Evolutionary conservation across 805 yeast species (phyloP), one percentile per base, ranked within the genome.

Genomic region (Saturnispora quitensis): DNA sequence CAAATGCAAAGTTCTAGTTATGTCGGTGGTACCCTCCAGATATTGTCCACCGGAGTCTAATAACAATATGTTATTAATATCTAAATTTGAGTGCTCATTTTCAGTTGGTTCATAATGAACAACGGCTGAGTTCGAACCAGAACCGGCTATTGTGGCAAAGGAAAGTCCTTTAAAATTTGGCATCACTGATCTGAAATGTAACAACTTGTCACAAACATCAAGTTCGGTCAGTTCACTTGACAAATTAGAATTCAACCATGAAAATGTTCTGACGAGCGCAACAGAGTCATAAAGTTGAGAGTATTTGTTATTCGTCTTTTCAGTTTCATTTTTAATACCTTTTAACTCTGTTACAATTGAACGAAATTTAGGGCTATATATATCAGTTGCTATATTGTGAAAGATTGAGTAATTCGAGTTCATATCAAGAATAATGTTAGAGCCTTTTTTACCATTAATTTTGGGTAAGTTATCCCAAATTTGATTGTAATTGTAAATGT

Each of bases 21-120:
- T 88, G 64, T 93, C 99, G 0, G 99, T 93, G 0, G 99, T 93
- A 10, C 99, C 99, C 62, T 90, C 96, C 22, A 84, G 65, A 62
- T 79, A 91, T 61, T 93, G 99, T 0, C 93, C 87, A 4, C 99
- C 99, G 2, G 96, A 80, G 66, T 93, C 99, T 54, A 87, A 73
- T 55, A 93, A 71, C 58, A 84, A 89, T 2, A 89, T 77, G 52
- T 83, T 77, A 20, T 76, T 67, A 8, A 84, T 82, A 60, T 86
- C 83, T 53, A 93, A 79, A 52, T 75, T 65, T 1, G 84, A 71
- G 50, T 78, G 76, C 18, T 77, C 73, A 12, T 76, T 82, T 31
- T 69, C 69, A 0, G 82, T 75, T 31, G 95, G 95, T 0, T 84
- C 74, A 62, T 86, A 86, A 61, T 86, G 95, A 50, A 85, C 82